Evolutionary conservation across 257 asterid species (phyloP).

Genomic region (Scutellaria baicalensis): DNA sequence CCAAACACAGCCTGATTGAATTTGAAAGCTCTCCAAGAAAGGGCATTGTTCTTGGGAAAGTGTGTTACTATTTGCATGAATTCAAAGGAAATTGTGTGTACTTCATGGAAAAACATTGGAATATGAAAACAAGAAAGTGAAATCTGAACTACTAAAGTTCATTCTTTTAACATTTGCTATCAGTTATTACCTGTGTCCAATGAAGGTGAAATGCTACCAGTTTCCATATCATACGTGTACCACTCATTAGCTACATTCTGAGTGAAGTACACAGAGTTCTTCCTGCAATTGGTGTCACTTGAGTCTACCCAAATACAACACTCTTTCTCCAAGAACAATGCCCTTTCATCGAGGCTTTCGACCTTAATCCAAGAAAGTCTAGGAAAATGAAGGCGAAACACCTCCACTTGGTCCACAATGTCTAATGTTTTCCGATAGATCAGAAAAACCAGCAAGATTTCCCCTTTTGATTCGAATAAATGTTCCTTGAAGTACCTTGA

Average conservation of each 20-base stretch:
- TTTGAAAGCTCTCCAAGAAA: not conserved
- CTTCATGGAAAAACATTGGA: not conserved
- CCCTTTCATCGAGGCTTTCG: not conserved
- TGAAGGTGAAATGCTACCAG: not conserved
- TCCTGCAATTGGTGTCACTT: not conserved
- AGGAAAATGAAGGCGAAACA: not conserved
- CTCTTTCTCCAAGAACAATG: not conserved
- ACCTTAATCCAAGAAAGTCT: not conserved
- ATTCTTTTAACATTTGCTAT: too few relatives aligned
- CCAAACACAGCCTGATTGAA: too few relatives aligned
- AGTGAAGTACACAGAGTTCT: not conserved
- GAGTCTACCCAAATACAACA: not conserved
- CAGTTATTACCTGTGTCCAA: not conserved
- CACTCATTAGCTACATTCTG: not conserved
- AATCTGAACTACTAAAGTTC: not conserved
- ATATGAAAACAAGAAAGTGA: not conserved
- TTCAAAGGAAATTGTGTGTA: constrained; percentile 24
- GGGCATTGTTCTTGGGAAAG: constrained; percentile 21
- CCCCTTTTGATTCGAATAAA: not conserved
- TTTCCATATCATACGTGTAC: not conserved
- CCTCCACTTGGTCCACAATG: not conserved
- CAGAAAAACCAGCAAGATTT: not conserved
- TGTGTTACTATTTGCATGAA: constrained; percentile 17
- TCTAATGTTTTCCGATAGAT: not conserved
- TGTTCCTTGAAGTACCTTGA: not conserved